A percentile compares a stretch with the other conserved stretches of the same genome.
Evolutionary conservation across 1,139 yeast genomes (phyloP).

Genomic region (Casaregolazyma suthepensis): DNA sequence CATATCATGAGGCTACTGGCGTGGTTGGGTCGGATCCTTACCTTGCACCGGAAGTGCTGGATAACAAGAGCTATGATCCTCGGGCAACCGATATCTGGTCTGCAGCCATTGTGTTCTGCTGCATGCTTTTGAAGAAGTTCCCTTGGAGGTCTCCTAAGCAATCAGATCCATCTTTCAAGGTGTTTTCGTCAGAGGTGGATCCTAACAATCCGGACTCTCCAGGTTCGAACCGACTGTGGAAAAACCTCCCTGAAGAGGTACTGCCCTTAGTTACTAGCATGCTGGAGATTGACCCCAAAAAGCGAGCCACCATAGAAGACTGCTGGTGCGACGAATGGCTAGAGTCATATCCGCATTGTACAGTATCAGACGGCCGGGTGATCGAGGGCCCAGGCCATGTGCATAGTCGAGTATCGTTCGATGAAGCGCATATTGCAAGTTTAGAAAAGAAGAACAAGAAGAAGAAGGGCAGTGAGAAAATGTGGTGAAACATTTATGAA

Average conservation of each 20-base stretch:
- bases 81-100: constrained; percentile 96
- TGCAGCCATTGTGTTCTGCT: constrained; percentile 83
- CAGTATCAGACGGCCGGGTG: constrained; percentile 33
- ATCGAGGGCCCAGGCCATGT: constrained; percentile 48
- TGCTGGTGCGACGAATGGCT: constrained; percentile 80
- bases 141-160: constrained; percentile 97
- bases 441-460: constrained; percentile 55
- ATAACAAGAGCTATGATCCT: constrained; percentile 76
- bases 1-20: constrained; percentile 76
- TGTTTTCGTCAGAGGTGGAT: constrained; percentile 22
- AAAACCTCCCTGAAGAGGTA: constrained; percentile 31
- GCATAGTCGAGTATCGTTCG: constrained; percentile 86
- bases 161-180: constrained; percentile 74
- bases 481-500: constrained; percentile 28
- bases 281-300: constrained; percentile 33
- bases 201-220: constrained; percentile 2
- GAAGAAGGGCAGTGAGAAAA: constrained; percentile 34
- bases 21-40: constrained; percentile 94
- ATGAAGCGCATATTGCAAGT: constrained; percentile 93
- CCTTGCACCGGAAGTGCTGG: constrained; percentile 90
- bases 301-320: constrained; percentile 74
- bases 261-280: constrained; percentile 29
- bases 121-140: constrained; percentile 89
- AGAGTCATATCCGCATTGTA: constrained; percentile 48
- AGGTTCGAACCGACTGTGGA: constrained; percentile 31